Base-by-base conservation (phyloP, 441 rosid genomes). In the Omphalea diandra region DNA sequence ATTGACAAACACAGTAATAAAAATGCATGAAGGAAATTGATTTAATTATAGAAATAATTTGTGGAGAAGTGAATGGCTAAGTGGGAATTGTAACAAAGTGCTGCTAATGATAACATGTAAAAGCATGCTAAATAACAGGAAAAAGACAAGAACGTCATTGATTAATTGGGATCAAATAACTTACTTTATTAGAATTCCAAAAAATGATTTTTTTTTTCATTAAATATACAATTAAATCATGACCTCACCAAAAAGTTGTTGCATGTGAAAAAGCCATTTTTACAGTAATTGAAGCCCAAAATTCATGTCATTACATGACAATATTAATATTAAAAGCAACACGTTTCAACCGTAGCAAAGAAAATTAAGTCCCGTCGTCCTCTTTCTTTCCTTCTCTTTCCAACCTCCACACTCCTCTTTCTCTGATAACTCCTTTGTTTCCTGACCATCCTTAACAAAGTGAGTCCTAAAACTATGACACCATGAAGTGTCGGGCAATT, bases 401-500 rank as follows among this genome's bases (percentile, higher is more conserved):
- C 54, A 50, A 2, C 26, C n/a, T n/a, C n/a, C n/a, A n/a, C n/a
- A n/a, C n/a, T n/a, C n/a, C n/a, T 61, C 47, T 38, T 18, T 31
- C 7, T 15, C n/a, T n/a, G n/a, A n/a, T n/a, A n/a, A n/a, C 14
- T 18, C 26, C 9, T 4, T 60, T 1, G 40, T 5, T 12, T 57
- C 8, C n/a, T 20, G 11, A 32, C 31, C 18, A 33, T 41, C 40
- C 27, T 33, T 50, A 32, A 2, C 32, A 35, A 3, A 47, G 24
- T 18, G 36, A 52, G 60, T 52, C 60, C 59, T 53, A 22, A 53
- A 4, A 67, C 49, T 53, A 10, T 7, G 69, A 36, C 33, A 26
- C 32, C 58, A 27, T 14, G 49, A 53, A 67, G 70, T 53, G 47
- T 4, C 14, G 18, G 54, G 10, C 41, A 31, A 11, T 58, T 43